Evolutionary conservation across 108 stramenopile species (phyloP), one percentile per base, ranked within the genome.

Genomic region (Craspedostauros australis): DNA sequence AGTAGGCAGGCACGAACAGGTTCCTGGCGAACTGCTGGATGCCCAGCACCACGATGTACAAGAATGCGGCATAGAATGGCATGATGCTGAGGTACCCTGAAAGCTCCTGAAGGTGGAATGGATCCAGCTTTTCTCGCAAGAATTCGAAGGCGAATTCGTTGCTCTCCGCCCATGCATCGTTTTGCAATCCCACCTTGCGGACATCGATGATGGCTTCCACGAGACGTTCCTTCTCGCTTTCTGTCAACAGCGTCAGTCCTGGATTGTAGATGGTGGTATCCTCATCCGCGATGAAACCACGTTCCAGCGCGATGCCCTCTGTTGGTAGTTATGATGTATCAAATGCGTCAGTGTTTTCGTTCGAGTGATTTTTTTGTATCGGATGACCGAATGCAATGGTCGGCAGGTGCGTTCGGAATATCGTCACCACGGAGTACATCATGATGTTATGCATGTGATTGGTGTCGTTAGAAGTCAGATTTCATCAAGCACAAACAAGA

Each of bases 241-340:
- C 76, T 11, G 84, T 86, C 7, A 90, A 48, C 11, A 90, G 66
- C 0, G 81, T 71, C 26, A 90, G 42, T 2, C 84, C 88, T 3
- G 88, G 88, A 68, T 90, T 90, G 80, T 90, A 90, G 40, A 90
- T 84, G 45, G 80, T 69, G 2, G 84, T 86, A 56, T 90, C 88
- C 57, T 90, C 88, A 46, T 90, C 88, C 39, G 88, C 76, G 7
- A 90, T 60, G 39, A 72, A 82, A 7, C 84, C 88, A 29, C 80
- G 74, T 37, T 81, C 72, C 32, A 90, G 75, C 51, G 62, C 51
- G 23, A 90, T 51, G 7, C 88, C 88, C 45, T 76, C 74, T 82
- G 34, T 15, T 9, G n/a, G 39, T 27, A 51, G n/a, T n/a, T n/a
- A n/a, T n/a, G n/a, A n/a, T n/a, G n/a, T n/a, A n/a, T n/a, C n/a